Evolutionary conservation across 2,329 filamentous ascomycete species (phyloP), one percentile per base, ranked within the genome.

Genomic region (Samsoniella hepiali): DNA sequence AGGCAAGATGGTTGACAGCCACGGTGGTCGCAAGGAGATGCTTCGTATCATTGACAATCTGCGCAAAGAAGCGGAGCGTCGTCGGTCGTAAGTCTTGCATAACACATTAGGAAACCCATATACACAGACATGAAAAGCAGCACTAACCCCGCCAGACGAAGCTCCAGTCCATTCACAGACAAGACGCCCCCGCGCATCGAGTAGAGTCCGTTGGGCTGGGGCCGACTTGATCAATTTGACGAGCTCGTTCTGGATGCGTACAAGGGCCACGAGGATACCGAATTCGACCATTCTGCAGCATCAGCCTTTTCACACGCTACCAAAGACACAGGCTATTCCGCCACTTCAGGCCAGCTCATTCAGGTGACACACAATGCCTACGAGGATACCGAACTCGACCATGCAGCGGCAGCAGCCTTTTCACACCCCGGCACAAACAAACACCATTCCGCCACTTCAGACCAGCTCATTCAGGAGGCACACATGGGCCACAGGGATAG

Each of bases 1-100:
- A 5, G 91, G 91, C 31, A 93, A 92, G 73, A 84, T 89, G 71
- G 88, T 98, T 58, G 91, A 97, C 77, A 91, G 92, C 4, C 78
- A 80, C 50, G 88, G 88, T 5, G 92, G 91, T 1, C 82, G 95
- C 60, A 96, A 96, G 75, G 91, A 97, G 75, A 98, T 99, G 86
- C 77, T 96, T 67, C 88, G 87, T 72, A 93, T 95, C 44, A 96
- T 98, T 67, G 92, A 97, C 70, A 88, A 83, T 42, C 85, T 96
- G 71, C 86, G 93, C 65, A 93, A 93, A 74, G 93, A 97, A 75
- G 94, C 91, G 29, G 91, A 96, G 76, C 84, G 91, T 68, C 84
- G 93, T 73, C 83, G 89, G 81, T 92, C 90, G 89, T 93, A 79
- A 82, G 90, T 85, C 15, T 50, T 44, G 27, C 8, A 31, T n/a